Percentiles rank a stretch among this genome's conserved stretches.
Evolutionary conservation across 805 yeast species (phyloP).

Genomic region (Saccharomycopsis guyanensis): DNA sequence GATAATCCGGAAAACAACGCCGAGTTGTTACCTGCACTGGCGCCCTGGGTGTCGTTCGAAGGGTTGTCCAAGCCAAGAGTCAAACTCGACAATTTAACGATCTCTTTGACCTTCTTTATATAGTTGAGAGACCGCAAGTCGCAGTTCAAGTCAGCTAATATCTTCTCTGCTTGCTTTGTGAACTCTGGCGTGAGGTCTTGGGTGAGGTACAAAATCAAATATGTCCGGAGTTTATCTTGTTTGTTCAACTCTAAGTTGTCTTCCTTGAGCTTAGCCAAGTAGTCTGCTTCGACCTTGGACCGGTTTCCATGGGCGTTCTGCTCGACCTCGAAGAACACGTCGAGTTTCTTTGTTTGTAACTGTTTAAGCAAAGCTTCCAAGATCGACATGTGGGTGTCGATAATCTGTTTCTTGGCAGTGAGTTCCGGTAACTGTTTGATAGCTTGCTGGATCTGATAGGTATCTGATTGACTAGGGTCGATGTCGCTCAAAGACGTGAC

Average conservation of each 20-base stretch:
- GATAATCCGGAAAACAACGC: slow-evolving; percentile 69
- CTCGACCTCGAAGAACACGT: slow-evolving; percentile 89
- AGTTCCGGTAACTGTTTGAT: slow-evolving; percentile 89
- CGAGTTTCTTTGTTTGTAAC: slow-evolving; percentile 79
- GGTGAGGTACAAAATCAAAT: slow-evolving; percentile 63
- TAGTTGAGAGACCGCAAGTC: slow-evolving; percentile 63
- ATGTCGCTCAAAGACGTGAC: slow-evolving; percentile 67
- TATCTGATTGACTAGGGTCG: slow-evolving; percentile 40
- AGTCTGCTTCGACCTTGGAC: slow-evolving; percentile 44
- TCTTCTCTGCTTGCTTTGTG: slow-evolving; percentile 52
- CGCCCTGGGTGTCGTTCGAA: slow-evolving; percentile 26
- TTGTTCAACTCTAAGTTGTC: slow-evolving; percentile 41
- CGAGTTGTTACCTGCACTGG: slow-evolving; percentile 29
- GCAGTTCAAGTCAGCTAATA: slow-evolving; percentile 48
- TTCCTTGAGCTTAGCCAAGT: slow-evolving; percentile 47
- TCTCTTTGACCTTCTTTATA: slow-evolving; percentile 74
- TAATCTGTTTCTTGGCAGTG: slow-evolving; percentile 76
- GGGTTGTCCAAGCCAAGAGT: slow-evolving; percentile 30
- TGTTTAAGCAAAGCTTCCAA: slow-evolving; percentile 77
- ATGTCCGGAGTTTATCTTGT: slow-evolving; percentile 80
- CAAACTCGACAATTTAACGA: slow-evolving; percentile 46
- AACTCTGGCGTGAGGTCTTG: slow-evolving; percentile 43
- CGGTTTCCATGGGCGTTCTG: slow-evolving; percentile 48
- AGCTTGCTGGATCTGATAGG: slow-evolving; percentile 71
- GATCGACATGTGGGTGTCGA: slow-evolving; percentile 96